Base-by-base conservation (phyloP, 345 rosid genomes). In the Mercurialis annua region DNA sequence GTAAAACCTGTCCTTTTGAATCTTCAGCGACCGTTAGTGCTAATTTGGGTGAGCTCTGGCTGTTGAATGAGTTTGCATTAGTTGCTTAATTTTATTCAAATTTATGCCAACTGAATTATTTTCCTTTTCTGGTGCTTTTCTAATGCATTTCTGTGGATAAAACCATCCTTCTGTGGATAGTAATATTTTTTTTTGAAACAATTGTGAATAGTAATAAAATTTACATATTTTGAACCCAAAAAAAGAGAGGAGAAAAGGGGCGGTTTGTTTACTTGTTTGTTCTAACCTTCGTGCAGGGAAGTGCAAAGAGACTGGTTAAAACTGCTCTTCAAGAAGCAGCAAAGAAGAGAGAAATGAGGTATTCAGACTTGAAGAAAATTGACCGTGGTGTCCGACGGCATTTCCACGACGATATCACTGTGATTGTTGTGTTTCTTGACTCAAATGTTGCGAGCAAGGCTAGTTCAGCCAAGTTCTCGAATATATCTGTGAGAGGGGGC, bases 391-490 rank as follows among this genome's bases (percentile, higher is more conserved):
- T 92, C 5, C 74, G 98, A 12, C 76, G 98, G 18, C 93, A 88
- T 85, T 92, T 92, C 90, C 98, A 92, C 48, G 98, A 92, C 49
- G 98, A 92, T 79, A 90, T 87, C 57, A 90, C 98, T 2, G 97
- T 90, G 68, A 68, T 87, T 0, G 92, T 92, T 5, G 77, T 90
- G 80, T 92, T 88, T 75, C 86, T 92, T 9, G 91, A 90, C 78
- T 77, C 97, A n/a, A 83, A 73, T 70, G 60, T 81, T 1, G 80
- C 78, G 77, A 84, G 86, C 83, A 79, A 77, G 73, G 85, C 81
- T 1, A 76, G 83, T 73, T 63, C 85, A 30, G 66, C 75, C 65
- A 86, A 73, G 77, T 72, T 59, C 21, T 70, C 83, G 0, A 73
- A 68, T 4, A 30, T 86, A 36, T 92, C 96, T 0, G 71, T 92